These are phyloP conservation scores for Dictyostelium firmibasis DNA, from an alignment of 78 protist species.

Conservation along the genomic window DNA sequence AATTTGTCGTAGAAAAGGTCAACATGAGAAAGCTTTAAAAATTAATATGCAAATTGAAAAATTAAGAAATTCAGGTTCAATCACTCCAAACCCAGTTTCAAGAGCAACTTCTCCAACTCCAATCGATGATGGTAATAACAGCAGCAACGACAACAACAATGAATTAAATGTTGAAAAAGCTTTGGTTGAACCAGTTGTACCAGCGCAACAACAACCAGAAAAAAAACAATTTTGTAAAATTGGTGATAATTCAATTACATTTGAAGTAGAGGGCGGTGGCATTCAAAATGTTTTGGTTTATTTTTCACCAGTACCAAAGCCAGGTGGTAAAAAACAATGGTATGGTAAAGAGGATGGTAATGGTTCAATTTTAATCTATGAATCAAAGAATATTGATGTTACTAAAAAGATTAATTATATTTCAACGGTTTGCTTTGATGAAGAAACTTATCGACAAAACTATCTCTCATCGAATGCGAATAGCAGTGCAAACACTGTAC, in stretches of 20 bases:
- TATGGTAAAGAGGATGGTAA: constrained; percentile 77
- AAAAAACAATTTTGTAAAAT: constrained; percentile 26
- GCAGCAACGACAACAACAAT: too few species aligned
- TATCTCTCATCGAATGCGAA: background rate
- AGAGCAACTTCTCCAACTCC: constrained; percentile 70
- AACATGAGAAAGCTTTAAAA: constrained; percentile 74
- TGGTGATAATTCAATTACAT: constrained; percentile 74
- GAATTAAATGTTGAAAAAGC: background rate
- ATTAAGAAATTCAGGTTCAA: constrained; percentile 36
- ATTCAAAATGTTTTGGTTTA: constrained; percentile 65
- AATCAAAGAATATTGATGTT: constrained; percentile 74
- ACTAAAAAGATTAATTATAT: constrained; percentile 56
- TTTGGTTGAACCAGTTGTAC: background rate
- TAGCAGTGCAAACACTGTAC: background rate
- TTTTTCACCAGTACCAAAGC: constrained; percentile 67
- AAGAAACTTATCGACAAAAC: constrained; percentile 71
- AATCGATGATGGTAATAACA: background rate
- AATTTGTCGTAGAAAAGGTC: constrained; percentile 77
- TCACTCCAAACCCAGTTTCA: constrained; percentile 28
- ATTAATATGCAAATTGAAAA: constrained; percentile 45
- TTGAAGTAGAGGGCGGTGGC: constrained; percentile 78
- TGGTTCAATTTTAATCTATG: constrained; percentile 67
- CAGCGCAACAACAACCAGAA: background rate
- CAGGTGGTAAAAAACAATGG: constrained; percentile 76
- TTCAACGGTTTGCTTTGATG: constrained; percentile 61